These are phyloP conservation scores for Physcomitrellopsis africana DNA, from an alignment of 225 moss, liverwort and hornwort species.

Conservation along the genomic window DNA sequence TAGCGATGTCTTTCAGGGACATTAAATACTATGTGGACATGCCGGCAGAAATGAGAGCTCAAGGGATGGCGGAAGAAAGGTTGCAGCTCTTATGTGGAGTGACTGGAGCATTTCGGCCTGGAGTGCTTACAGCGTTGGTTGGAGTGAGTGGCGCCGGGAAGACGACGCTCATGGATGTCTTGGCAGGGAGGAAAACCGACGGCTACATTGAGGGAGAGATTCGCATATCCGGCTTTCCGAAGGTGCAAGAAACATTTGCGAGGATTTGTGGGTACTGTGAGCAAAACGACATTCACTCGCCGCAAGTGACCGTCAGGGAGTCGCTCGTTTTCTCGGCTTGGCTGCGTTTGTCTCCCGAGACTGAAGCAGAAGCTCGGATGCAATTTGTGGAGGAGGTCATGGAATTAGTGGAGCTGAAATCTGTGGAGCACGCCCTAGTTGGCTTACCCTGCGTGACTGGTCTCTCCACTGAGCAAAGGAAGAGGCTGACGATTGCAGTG, in stretches of 20 bases:
- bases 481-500: constrained; percentile 75
- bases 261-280: constrained; percentile 89
- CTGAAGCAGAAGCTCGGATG: constrained; percentile 51
- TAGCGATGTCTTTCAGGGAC: constrained; percentile 71
- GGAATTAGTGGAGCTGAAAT: constrained; percentile 84
- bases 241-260: constrained; percentile 81
- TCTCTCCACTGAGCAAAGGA: constrained; percentile 85
- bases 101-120: constrained; percentile 60
- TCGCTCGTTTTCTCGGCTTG: constrained; percentile 86
- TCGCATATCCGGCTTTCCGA: constrained; percentile 76
- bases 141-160: constrained; percentile 96
- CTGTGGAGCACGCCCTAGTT: constrained; percentile 70
- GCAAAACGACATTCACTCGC: constrained; percentile 92
- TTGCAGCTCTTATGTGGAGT: constrained; percentile 58
- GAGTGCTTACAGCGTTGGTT: constrained; percentile 63
- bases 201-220: constrained; percentile 90
- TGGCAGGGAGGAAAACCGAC: constrained; percentile 86
- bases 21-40: constrained; percentile 79
- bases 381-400: constrained; percentile 88
- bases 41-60: constrained; percentile 75
- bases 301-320: constrained; percentile 83
- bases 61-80: constrained; percentile 68
- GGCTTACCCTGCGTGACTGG: constrained; percentile 86
- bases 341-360: constrained; percentile 67
- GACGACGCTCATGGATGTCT: constrained; percentile 92